Conservation (phyloP, 805 yeast genomes). For the Metschnikowia sp. region DNA sequence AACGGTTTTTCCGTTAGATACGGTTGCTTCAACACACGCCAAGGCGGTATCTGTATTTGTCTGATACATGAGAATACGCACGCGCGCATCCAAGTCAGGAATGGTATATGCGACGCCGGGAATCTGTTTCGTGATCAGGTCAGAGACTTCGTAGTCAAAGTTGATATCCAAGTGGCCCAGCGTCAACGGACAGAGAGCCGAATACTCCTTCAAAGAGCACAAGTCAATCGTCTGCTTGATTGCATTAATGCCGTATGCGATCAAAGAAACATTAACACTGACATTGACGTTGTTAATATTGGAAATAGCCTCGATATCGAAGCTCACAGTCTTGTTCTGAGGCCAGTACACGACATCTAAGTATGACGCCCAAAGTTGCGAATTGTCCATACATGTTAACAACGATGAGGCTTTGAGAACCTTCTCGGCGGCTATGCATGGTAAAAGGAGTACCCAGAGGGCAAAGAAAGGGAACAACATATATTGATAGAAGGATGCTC, state of each 20-base stretch:
- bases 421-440: slow-evolving; percentile 17
- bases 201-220: slow-evolving; percentile 52
- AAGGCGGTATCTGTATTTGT: slow-evolving; percentile 44
- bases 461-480: neutral
- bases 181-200: slow-evolving; percentile 69
- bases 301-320: slow-evolving; percentile 75
- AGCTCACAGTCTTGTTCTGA: slow-evolving; percentile 53
- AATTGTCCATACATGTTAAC: slow-evolving; percentile 87
- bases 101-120: slow-evolving; percentile 86
- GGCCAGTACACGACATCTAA: slow-evolving; percentile 79
- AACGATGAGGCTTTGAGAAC: slow-evolving; percentile 60
- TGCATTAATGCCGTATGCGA: slow-evolving; percentile 77
- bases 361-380: slow-evolving; percentile 78
- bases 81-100: slow-evolving; percentile 94
- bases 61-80: slow-evolving; percentile 59
- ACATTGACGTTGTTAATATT: slow-evolving; percentile 67
- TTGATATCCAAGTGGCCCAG: slow-evolving; percentile 82
- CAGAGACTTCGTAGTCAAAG: slow-evolving; percentile 45
- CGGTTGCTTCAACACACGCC: slow-evolving; percentile 89
- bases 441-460: slow-evolving; percentile 1
- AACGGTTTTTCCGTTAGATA: slow-evolving; percentile 89
- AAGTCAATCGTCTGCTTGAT: slow-evolving; percentile 54
- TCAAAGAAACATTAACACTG: slow-evolving; percentile 59
- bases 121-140: slow-evolving; percentile 45
- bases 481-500: neutral